Conservation (phyloP, 2,329 filamentous ascomycete species). For the Hymenoscyphus linearis region DNA sequence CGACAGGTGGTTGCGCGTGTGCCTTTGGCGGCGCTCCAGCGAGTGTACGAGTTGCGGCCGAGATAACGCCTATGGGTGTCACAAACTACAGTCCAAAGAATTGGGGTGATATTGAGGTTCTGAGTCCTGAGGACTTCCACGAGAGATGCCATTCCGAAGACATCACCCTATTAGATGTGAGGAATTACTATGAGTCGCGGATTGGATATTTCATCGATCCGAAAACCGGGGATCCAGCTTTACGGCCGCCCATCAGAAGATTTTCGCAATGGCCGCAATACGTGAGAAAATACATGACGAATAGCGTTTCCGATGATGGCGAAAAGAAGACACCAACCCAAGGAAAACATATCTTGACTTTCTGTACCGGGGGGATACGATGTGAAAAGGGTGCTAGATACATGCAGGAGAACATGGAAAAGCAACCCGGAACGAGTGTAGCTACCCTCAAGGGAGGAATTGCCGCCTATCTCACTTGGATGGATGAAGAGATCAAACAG, state of each 20-base stretch:
- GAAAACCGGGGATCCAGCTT: constrained; percentile 22
- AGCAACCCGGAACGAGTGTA: constrained; percentile 20
- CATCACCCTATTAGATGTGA: constrained; percentile 27
- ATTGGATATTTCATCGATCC: constrained; percentile 32
- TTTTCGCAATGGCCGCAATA: constrained; percentile 33
- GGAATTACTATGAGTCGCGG: constrained; percentile 32
- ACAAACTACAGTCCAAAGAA: constrained; percentile 27
- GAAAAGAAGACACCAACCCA: not conserved
- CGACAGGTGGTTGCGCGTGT: constrained; percentile 27
- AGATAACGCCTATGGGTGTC: constrained; percentile 33
- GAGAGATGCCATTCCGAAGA: constrained; percentile 18
- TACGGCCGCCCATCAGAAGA: constrained; percentile 28
- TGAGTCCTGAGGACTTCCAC: constrained; percentile 29
- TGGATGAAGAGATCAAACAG: constrained; percentile 29
- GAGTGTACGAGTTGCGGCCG: constrained; percentile 23
- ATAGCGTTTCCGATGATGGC: not conserved
- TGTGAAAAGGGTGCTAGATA: constrained; percentile 32
- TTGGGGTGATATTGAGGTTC: constrained; percentile 26
- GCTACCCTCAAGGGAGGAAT: constrained; percentile 32
- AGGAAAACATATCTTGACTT: constrained; percentile 27
- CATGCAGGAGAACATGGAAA: constrained; percentile 26
- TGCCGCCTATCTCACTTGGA: constrained; percentile 31
- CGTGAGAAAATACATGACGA: constrained; percentile 24
- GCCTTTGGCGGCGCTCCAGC: constrained; percentile 25
- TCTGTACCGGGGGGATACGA: constrained; percentile 32